Evolutionary conservation across 2,329 filamentous ascomycete species (phyloP).

Genomic region (Sordariomycetes sp.): DNA sequence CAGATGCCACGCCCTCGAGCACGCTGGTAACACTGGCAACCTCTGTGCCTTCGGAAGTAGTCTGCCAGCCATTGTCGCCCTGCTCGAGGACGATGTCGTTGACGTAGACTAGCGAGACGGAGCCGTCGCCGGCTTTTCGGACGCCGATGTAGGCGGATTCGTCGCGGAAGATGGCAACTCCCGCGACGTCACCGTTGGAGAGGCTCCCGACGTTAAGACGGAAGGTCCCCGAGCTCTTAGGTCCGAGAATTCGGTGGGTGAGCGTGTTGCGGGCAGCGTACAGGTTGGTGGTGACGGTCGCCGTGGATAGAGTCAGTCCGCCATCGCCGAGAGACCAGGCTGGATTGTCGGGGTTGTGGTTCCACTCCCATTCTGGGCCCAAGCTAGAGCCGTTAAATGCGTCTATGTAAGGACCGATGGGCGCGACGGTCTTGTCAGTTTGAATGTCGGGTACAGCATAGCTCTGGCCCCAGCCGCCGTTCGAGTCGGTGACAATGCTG

Average conservation of each 20-base stretch:
- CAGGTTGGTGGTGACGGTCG: conserved; percentile 40
- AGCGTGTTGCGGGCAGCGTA: conserved; percentile 34
- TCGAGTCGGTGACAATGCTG: conserved; percentile 23
- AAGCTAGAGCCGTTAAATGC: conserved; percentile 22
- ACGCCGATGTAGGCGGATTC: conserved; percentile 42
- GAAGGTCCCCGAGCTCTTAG: conserved; percentile 37
- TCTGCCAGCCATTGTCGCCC: conserved; percentile 3
- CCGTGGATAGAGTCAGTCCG: conserved; percentile 32
- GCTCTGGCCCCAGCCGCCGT: conserved; percentile 32
- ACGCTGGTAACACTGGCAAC: conserved; percentile 1
- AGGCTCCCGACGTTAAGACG: conserved; percentile 36
- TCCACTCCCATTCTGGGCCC: conserved; percentile 46
- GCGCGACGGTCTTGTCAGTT: conserved; percentile 9
- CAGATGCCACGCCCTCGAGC: conserved; percentile 1
- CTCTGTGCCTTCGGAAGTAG: neutral
- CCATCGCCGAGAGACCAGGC: conserved; percentile 28
- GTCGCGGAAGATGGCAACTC: conserved; percentile 42
- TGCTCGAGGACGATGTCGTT: conserved; percentile 18
- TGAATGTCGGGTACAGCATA: conserved; percentile 24
- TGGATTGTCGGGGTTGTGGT: conserved; percentile 46
- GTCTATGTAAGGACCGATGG: conserved; percentile 29
- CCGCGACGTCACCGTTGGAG: conserved; percentile 38
- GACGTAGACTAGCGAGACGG: conserved; percentile 17
- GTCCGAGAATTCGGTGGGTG: conserved; percentile 33
- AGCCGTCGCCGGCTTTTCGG: conserved; percentile 19